Conservation (phyloP, 139 green algal species). For the Volvox africanus region DNA sequence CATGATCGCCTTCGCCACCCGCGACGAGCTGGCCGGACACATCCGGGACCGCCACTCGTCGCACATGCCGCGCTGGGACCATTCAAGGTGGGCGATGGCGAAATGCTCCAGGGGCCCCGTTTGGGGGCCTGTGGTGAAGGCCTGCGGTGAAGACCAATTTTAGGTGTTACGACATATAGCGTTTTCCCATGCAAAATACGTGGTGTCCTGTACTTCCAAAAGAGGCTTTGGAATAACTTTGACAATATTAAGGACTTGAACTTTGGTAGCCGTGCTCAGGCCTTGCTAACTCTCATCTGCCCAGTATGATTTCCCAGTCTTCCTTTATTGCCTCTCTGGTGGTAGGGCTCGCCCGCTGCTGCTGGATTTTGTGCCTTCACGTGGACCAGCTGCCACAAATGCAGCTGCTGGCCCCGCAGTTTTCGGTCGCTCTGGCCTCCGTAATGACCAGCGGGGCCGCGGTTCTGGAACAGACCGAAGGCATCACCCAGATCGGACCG, state of each 20-base stretch:
- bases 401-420: neutral
- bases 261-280: too few species aligned
- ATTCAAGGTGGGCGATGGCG: conserved; percentile 19
- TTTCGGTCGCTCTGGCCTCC: neutral
- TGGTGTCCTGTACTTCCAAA: too few species aligned
- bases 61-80: conserved; percentile 75
- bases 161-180: too few species aligned
- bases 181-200: too few species aligned
- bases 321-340: neutral
- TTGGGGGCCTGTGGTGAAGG: too few species aligned
- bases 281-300: too few species aligned
- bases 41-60: conserved; percentile 39
- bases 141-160: too few species aligned
- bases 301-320: neutral
- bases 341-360: conserved; percentile 63
- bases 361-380: conserved; percentile 50
- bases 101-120: too few species aligned
- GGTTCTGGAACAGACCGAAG: too few species aligned
- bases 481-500: neutral
- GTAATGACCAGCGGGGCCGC: neutral
- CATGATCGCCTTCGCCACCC: conserved; percentile 76
- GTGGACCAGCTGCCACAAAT: neutral
- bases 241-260: too few species aligned
- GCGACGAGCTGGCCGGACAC: conserved; percentile 71
- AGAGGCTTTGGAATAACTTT: too few species aligned